These are phyloP conservation scores for Amyloporia xantha DNA, from an alignment of 768 basidiomycete species.

Conservation along the genomic window DNA sequence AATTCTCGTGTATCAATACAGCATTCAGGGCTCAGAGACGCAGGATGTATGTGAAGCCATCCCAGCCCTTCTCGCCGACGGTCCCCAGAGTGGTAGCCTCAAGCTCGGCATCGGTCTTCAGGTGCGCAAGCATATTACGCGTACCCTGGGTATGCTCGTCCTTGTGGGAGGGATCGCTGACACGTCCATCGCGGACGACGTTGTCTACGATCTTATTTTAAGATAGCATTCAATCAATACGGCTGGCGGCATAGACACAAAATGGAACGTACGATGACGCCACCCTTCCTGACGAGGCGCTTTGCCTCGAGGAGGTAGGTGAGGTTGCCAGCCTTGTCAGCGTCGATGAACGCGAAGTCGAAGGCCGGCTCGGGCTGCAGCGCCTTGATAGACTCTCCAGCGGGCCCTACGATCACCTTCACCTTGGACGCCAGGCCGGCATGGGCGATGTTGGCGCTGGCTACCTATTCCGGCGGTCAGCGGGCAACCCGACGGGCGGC, in stretches of 20 bases:
- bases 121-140: conserved; percentile 34
- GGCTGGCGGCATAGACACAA: too few species aligned
- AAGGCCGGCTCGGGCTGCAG: conserved; percentile 45
- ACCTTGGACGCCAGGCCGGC: conserved; percentile 47
- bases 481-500: neutral
- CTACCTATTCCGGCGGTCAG: conserved; percentile 35
- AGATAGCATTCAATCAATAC: too few species aligned
- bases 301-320: conserved; percentile 57
- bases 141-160: conserved; percentile 36
- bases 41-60: conserved; percentile 25
- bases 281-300: conserved; percentile 50
- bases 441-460: conserved; percentile 46
- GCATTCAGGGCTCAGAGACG: conserved; percentile 4
- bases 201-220: conserved; percentile 64
- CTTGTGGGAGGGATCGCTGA: conserved; percentile 28
- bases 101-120: conserved; percentile 42
- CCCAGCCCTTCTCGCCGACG: conserved; percentile 29
- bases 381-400: conserved; percentile 40
- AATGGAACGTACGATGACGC: conserved; percentile 44
- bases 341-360: conserved; percentile 69
- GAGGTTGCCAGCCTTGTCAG: conserved; percentile 52
- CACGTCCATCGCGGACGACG: conserved; percentile 44
- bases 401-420: conserved; percentile 45
- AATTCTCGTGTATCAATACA: neutral
- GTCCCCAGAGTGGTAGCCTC: conserved; percentile 32